Percentiles rank a stretch among this genome's conserved stretches.
Evolutionary conservation across 2,329 filamentous ascomycete species (phyloP).

Genomic region (Fusarium sororula): DNA sequence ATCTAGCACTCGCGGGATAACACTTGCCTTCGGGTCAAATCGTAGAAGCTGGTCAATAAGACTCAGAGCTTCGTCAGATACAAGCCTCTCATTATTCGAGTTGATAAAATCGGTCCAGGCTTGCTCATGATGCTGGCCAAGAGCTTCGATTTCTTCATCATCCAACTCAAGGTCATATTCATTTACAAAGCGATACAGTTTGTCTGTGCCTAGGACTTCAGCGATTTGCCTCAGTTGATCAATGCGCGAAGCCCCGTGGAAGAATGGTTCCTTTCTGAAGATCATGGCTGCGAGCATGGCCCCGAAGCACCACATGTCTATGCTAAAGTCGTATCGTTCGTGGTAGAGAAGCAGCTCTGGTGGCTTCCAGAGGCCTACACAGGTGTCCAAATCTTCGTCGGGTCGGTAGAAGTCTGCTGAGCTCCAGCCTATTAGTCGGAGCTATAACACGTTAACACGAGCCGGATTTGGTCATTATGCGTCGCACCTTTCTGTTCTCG

Average conservation of each 20-base stretch:
- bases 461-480: rapidly evolving
- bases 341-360: slow-evolving; percentile 92
- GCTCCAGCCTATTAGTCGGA: slow-evolving; percentile 17
- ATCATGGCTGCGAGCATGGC: slow-evolving; percentile 99
- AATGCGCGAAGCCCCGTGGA: slow-evolving; percentile 95
- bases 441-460: neutral
- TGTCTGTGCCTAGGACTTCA: slow-evolving; percentile 95
- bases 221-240: slow-evolving; percentile 98
- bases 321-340: slow-evolving; percentile 96
- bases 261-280: slow-evolving; percentile 98
- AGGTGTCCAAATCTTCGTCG: neutral
- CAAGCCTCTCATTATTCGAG: slow-evolving; percentile 91
- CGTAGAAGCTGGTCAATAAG: slow-evolving; percentile 94
- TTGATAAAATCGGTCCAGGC: slow-evolving; percentile 96
- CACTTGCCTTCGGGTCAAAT: slow-evolving; percentile 90
- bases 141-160: slow-evolving; percentile 93
- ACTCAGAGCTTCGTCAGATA: slow-evolving; percentile 93
- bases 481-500: neutral
- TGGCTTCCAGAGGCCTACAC: slow-evolving; percentile 65
- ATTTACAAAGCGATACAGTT: slow-evolving; percentile 94
- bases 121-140: slow-evolving; percentile 92
- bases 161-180: slow-evolving; percentile 98
- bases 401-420: neutral
- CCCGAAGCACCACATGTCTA: slow-evolving; percentile 98
- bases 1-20: rapidly evolving